phyloP scores from a whole-genome alignment of 202 grass and related monocot species.

The Schoenoplectus tabernaemontani region DNA sequence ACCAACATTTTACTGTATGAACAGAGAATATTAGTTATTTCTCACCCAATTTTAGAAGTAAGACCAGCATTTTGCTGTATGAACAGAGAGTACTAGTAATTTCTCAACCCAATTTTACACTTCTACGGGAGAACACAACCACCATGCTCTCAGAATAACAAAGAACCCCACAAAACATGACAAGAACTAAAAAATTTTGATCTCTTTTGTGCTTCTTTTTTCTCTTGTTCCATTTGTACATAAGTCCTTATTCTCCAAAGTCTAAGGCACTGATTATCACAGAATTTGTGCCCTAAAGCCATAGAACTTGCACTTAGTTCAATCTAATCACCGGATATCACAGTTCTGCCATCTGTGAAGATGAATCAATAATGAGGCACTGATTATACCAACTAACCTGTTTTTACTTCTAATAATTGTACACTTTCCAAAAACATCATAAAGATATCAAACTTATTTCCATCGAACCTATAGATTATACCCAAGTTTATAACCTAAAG shows the following conservation, averaged over 20 bases:
- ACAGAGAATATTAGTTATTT: too few species aligned
- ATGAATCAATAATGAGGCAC: constrained; percentile 22
- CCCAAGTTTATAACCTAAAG: constrained; percentile 21
- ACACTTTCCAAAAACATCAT: constrained; percentile 5
- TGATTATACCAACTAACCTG: constrained; percentile 14
- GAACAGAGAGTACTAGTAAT: constrained; percentile 12
- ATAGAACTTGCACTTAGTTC: too few species aligned
- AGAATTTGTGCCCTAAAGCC: too few species aligned
- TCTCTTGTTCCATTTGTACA: constrained; percentile 7
- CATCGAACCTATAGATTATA: not conserved
- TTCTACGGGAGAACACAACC: not conserved
- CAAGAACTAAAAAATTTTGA: not conserved
- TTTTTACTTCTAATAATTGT: not conserved
- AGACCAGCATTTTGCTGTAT: constrained; percentile 2
- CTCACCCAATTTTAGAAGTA: too few species aligned
- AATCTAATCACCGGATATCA: constrained; percentile 21
- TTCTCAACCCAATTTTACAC: constrained; percentile 7
- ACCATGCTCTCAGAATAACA: not conserved
- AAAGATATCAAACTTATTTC: constrained; percentile 8
- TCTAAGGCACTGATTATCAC: not conserved
- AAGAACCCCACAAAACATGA: not conserved
- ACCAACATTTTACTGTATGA: too few species aligned
- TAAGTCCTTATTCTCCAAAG: not conserved
- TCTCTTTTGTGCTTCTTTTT: not conserved
- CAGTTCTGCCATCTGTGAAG: constrained; percentile 9